A percentile compares a stretch with the other conserved stretches of the same genome.
Evolutionary conservation across 2,329 filamentous ascomycete species (phyloP).

Genomic region (Immersiporthe knoxdaviesiana): DNA sequence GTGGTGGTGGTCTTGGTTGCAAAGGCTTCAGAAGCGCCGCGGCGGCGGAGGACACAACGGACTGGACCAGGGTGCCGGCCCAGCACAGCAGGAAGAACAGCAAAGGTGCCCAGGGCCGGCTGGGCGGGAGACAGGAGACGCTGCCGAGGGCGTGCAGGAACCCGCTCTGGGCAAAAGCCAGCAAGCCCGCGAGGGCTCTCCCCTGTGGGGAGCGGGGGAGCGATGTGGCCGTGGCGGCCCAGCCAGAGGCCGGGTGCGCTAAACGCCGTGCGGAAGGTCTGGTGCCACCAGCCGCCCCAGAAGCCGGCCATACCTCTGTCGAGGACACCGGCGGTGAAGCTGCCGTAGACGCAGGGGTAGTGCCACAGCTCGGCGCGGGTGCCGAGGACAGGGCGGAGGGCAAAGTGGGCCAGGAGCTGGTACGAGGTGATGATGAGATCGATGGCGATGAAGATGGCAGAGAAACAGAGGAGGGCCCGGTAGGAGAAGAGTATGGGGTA

Average conservation of each 20-base stretch:
- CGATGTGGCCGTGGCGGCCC: constrained; percentile 40
- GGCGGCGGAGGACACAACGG: constrained; percentile 32
- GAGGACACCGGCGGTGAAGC: constrained; percentile 53
- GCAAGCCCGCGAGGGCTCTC: constrained; percentile 41
- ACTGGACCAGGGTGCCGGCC: constrained; percentile 67
- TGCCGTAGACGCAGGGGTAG: constrained; percentile 60
- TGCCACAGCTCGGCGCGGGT: constrained; percentile 55
- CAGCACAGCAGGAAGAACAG: constrained; percentile 75
- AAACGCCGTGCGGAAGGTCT: constrained; percentile 79
- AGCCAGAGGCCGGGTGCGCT: constrained; percentile 60
- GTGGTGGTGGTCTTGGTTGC: too few species aligned
- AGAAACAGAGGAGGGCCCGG: constrained; percentile 59
- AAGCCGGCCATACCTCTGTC: constrained; percentile 76
- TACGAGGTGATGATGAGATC: constrained; percentile 62
- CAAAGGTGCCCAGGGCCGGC: constrained; percentile 56
- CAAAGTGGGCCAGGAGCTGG: constrained; percentile 58
- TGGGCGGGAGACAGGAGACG: constrained; percentile 61
- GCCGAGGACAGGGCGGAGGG: constrained; percentile 55
- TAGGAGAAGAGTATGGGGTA: constrained; percentile 53
- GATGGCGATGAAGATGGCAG: constrained; percentile 63
- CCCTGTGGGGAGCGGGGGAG: constrained; percentile 36
- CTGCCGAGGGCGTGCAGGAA: constrained; percentile 73
- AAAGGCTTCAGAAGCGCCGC: too few species aligned
- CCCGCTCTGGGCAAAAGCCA: constrained; percentile 70
- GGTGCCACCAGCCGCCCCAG: constrained; percentile 91